Evolutionary conservation across 179 eudicot species (phyloP), one percentile per base, ranked within the genome.

Genomic region (Silene vulgaris): DNA sequence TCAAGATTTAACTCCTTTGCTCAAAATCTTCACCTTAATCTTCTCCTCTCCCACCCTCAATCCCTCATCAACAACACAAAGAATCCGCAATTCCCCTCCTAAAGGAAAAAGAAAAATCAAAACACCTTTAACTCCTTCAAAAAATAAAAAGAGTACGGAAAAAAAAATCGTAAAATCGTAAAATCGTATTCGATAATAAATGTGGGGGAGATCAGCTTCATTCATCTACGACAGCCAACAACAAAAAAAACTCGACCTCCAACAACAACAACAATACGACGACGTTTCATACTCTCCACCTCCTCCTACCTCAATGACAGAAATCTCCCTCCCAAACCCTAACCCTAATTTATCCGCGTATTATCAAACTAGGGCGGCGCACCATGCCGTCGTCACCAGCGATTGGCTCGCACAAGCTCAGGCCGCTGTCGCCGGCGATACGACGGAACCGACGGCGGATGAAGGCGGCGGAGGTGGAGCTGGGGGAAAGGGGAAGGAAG

Each of bases 391-490:
- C 37, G 88, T 94, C 9, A 91, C 96, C 60, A 89, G 89, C 72
- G 98, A 94, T 72, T 94, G 98, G 98, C 87, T 94, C 9, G 94
- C 92, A 14, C 97, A 94, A 79, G 96, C 97, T 26, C 92, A 90
- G 80, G 96, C 97, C 30, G 98, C 97, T 48, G 97, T 85, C 16
- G 20, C 60, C 7, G 60, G 19, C 60, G 60, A 56, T 56, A 16
- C 60, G 19, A 56, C 16, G 57, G 16, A 16, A 52, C 2, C 17
- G 19, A 52, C 60, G 81, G 78, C 30, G 76, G 69, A 21, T 20
- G 75, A 6, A 4, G 45, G 69, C 16, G 75, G 26, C 2, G 74
- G 79, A 5, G 62, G 65, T 11, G 70, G 13, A 14, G 72, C 7
- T n/a, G 76, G 61, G 0, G 85, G 77, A 0, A 61, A 16, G 3